phyloP scores from a whole-genome alignment of 192 early-diverging fungal species.

The Backusella morwellensis region DNA sequence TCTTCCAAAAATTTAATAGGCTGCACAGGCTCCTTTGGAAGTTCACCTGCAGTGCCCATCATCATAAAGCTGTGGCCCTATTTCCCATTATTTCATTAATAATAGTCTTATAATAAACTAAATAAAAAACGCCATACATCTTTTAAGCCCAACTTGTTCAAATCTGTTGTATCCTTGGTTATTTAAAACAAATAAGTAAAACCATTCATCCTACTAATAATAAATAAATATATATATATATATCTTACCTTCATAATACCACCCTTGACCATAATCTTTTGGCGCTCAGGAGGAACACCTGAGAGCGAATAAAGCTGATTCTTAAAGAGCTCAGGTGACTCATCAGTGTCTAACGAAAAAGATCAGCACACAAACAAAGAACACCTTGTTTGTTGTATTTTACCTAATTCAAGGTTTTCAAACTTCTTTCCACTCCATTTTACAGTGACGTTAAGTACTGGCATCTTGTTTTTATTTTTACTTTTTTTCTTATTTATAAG shows the following conservation, averaged over 20 bases:
- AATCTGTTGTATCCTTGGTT: conserved; percentile 73
- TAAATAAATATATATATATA: neutral
- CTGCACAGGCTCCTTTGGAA: conserved; percentile 78
- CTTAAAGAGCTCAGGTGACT: conserved; percentile 82
- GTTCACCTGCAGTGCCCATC: conserved; percentile 95
- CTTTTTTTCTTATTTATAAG: neutral
- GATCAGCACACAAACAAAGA: neutral
- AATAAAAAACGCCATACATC: conserved; percentile 42
- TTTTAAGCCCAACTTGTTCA: conserved; percentile 73
- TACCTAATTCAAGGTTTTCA: conserved; percentile 64
- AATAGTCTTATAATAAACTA: neutral
- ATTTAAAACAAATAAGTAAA: neutral
- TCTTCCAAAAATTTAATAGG: conserved; percentile 85
- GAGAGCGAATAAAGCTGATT: conserved; percentile 88
- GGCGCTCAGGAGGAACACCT: conserved; percentile 87
- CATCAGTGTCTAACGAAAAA: conserved; percentile 50
- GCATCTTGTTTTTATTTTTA: conserved; percentile 10
- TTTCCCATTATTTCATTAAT: neutral
- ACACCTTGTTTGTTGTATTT: neutral
- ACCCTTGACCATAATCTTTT: conserved; percentile 95
- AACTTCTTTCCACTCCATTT: conserved; percentile 93
- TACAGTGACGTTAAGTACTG: conserved; percentile 64
- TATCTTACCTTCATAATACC: conserved; percentile 77
- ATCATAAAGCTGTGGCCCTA: conserved; percentile 66
- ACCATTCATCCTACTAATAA: neutral